These are phyloP conservation scores for Aspergillus conjunctus DNA, from an alignment of 495 filamentous ascomycete genomes.

Conservation along the genomic window DNA sequence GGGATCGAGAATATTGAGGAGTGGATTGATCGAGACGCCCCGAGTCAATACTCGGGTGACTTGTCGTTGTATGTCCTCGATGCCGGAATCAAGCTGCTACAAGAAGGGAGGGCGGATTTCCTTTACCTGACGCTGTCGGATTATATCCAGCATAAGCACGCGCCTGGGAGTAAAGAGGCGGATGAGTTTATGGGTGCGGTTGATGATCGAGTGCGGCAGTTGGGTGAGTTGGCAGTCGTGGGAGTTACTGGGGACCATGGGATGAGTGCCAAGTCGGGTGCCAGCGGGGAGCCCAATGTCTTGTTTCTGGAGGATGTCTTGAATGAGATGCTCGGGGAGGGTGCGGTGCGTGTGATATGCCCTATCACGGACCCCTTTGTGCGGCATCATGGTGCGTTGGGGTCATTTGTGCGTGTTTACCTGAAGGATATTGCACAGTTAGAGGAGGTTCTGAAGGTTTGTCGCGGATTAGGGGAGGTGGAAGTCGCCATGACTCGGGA, in stretches of 20 bases:
- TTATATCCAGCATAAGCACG: conserved; percentile 23
- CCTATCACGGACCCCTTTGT: conserved; percentile 1
- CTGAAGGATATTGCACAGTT: background rate
- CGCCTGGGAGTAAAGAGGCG: background rate
- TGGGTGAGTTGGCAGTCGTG: background rate
- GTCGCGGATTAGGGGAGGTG: background rate
- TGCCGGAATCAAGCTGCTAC: conserved; percentile 14
- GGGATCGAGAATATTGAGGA: background rate
- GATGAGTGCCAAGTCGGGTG: background rate
- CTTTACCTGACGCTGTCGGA: conserved; percentile 46
- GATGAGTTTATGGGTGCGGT: background rate
- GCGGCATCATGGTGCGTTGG: background rate
- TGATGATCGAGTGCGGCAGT: background rate
- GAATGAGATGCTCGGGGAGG: background rate
- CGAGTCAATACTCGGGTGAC: background rate
- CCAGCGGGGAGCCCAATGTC: background rate
- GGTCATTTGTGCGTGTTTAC: background rate
- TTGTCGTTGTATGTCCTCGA: background rate
- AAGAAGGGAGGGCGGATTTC: conserved; percentile 38
- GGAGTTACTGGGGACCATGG: background rate
- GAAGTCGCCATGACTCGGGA: background rate
- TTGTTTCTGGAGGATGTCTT: conserved; percentile 1
- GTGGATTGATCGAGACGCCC: background rate
- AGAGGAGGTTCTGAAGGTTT: background rate
- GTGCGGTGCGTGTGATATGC: background rate